Percentiles rank a stretch among this genome's conserved stretches.
These are phyloP conservation scores for Debaryomyces coudertii DNA, from an alignment of 1,139 yeast species.

Conservation along the genomic window DNA sequence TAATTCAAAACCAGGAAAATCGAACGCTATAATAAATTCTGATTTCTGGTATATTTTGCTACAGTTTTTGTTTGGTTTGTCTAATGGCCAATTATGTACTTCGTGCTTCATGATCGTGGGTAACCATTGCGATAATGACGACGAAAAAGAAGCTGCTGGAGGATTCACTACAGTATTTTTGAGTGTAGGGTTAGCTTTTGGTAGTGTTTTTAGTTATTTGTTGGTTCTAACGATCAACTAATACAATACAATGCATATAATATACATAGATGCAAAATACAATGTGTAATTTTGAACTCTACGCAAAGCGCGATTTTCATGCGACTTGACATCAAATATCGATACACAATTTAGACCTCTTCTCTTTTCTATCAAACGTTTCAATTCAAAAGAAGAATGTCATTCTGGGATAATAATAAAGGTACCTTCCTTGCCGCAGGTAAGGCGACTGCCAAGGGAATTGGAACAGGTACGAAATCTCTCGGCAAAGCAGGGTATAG, in stretches of 20 bases:
- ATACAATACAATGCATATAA: not conserved
- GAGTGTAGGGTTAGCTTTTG: slow-evolving; percentile 74
- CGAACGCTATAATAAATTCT: slow-evolving; percentile 50
- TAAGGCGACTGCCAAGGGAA: slow-evolving; percentile 48
- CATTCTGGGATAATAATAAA: slow-evolving; percentile 60
- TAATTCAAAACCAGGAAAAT: slow-evolving; percentile 33
- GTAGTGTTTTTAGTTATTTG: slow-evolving; percentile 73
- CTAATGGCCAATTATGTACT: slow-evolving; percentile 85
- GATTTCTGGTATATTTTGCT: slow-evolving; percentile 69
- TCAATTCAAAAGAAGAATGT: slow-evolving; percentile 20
- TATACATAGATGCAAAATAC: not conserved
- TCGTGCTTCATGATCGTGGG: slow-evolving; percentile 83
- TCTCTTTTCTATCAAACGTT: not conserved
- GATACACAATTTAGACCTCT: not conserved
- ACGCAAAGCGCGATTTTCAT: slow-evolving; percentile 1
- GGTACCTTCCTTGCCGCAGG: slow-evolving; percentile 53
- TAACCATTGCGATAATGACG: slow-evolving; percentile 54
- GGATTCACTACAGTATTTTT: slow-evolving; percentile 83
- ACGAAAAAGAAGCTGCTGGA: slow-evolving; percentile 89
- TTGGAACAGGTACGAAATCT: slow-evolving; percentile 53
- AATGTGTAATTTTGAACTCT: not conserved
- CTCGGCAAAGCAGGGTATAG: slow-evolving; percentile 52
- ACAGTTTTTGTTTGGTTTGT: slow-evolving; percentile 79
- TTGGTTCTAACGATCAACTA: slow-evolving; percentile 47
- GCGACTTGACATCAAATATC: not conserved